Conservation (phyloP, 129 eudicot species). For the Apium graveolens region DNA sequence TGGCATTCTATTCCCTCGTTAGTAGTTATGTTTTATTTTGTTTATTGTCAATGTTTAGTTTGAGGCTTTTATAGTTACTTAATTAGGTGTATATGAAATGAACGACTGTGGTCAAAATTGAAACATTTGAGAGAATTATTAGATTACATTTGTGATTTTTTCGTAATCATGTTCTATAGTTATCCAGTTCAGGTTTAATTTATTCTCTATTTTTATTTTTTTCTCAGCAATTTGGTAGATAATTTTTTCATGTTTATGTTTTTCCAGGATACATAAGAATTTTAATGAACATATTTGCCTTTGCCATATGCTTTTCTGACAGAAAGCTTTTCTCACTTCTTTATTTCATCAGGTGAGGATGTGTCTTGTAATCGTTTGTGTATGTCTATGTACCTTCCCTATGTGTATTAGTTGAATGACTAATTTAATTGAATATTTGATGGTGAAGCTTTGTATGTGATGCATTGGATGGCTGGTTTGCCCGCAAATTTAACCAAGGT, state of each 20-base stretch:
- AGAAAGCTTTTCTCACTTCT: conserved; percentile 73
- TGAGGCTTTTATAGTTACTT: not conserved
- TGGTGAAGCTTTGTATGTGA: conserved; percentile 79
- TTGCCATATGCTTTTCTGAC: conserved; percentile 76
- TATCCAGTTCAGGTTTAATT: not conserved
- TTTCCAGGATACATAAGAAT: conserved; percentile 80
- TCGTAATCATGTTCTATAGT: not conserved
- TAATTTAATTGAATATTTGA: conserved; percentile 6
- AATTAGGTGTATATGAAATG: not conserved
- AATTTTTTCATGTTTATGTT: conserved; percentile 5
- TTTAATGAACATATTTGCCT: conserved; percentile 75
- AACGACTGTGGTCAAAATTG: not conserved
- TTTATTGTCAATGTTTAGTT: no score
- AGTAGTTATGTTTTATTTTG: no score
- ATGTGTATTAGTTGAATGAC: not conserved
- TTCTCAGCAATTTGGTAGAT: not conserved
- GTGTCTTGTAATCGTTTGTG: not conserved
- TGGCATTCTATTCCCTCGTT: not conserved
- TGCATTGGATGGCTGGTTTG: conserved; percentile 98
- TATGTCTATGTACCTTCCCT: conserved; percentile 5
- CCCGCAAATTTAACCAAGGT: conserved; percentile 97
- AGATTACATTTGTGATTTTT: not conserved
- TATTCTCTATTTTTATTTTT: not conserved
- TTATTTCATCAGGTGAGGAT: conserved; percentile 68
- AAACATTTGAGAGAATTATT: not conserved